Conservation (phyloP, 805 yeast species). For the Candida vaughaniae region DNA sequence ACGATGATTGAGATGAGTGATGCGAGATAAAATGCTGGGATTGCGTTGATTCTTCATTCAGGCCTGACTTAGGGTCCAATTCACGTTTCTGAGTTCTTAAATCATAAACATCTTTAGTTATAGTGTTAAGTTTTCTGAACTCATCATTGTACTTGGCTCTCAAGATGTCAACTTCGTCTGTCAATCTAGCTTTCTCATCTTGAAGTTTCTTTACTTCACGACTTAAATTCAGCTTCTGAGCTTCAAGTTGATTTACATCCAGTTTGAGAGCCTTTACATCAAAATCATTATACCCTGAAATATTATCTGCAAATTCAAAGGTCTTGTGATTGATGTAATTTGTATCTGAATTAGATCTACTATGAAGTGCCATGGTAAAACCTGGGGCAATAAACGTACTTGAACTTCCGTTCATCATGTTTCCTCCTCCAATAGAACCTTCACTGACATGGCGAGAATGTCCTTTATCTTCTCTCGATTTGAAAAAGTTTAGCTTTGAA, state of each 20-base stretch:
- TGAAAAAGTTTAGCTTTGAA: slow-evolving; percentile 35
- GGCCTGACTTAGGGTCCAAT: slow-evolving; percentile 24
- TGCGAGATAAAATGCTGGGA: slow-evolving; percentile 3
- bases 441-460: slow-evolving; percentile 43
- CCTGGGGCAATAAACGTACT: slow-evolving; percentile 45
- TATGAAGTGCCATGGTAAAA: slow-evolving; percentile 26
- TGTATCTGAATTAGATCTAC: slow-evolving; percentile 9
- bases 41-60: slow-evolving; percentile 1
- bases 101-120: slow-evolving; percentile 51
- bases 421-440: slow-evolving; percentile 24
- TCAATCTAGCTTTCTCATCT: slow-evolving; percentile 23
- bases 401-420: background rate
- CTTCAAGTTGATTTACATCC: slow-evolving; percentile 40
- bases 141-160: slow-evolving; percentile 13
- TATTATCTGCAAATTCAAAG: slow-evolving; percentile 6
- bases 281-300: slow-evolving; percentile 1
- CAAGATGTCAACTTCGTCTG: slow-evolving; percentile 10
- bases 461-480: slow-evolving; percentile 23
- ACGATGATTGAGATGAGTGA: slow-evolving; percentile 17
- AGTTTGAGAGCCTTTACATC: slow-evolving; percentile 21
- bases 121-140: slow-evolving; percentile 10
- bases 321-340: slow-evolving; percentile 9
- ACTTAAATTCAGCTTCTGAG: slow-evolving; percentile 6
- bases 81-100: slow-evolving; percentile 47
- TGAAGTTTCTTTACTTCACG: slow-evolving; percentile 19